Conservation (phyloP, 2,329 filamentous ascomycete species). For the Byssothecium circinans region DNA sequence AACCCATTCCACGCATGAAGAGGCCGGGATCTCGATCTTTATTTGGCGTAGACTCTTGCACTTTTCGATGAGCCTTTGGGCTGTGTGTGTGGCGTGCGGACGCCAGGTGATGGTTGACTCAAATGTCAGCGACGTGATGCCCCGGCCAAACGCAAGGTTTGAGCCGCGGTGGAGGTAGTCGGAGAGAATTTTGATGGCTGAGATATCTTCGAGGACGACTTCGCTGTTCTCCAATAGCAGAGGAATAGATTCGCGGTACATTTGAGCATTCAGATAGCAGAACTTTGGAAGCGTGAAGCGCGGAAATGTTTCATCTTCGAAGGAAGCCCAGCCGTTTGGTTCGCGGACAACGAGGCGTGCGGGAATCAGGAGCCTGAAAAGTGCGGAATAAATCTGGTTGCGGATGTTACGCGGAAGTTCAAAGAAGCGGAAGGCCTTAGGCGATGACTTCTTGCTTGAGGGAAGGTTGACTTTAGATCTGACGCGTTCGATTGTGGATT, state of each 20-base stretch:
- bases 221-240: not conserved
- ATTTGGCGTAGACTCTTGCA: slow-evolving; percentile 1
- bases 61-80: not conserved
- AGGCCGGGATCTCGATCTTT: not conserved
- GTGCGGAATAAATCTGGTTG: not conserved
- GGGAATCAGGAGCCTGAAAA: not conserved
- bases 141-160: not conserved
- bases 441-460: not conserved
- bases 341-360: not conserved
- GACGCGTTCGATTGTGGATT: not conserved
- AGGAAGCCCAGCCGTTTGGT: not conserved
- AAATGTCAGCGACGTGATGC: slow-evolving; percentile 1
- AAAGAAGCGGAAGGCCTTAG: not conserved
- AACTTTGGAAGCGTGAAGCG: not conserved
- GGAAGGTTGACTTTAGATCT: not conserved
- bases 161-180: not conserved
- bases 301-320: not conserved
- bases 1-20: not conserved
- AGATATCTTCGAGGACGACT: not conserved
- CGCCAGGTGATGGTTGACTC: slow-evolving; percentile 1
- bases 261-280: slow-evolving; percentile 1
- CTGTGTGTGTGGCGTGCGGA: slow-evolving; percentile 3
- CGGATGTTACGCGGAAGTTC: slow-evolving; percentile 1
- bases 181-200: not conserved
- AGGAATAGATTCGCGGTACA: not conserved